Base-by-base conservation (phyloP, 805 yeast genomes). In the Isabelozyma pseudorhagii region DNA sequence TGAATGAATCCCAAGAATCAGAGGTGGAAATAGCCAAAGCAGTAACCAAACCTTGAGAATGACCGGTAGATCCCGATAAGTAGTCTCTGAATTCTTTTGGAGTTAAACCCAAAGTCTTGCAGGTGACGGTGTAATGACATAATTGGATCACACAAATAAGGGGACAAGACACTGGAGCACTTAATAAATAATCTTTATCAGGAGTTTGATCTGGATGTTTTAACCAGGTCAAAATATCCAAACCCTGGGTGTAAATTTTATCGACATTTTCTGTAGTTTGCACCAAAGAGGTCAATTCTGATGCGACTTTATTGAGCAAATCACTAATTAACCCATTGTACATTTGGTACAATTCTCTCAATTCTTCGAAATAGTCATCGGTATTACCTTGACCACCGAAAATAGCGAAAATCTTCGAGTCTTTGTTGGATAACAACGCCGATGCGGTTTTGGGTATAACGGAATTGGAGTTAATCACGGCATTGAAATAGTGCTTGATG, bases 371-470 rank as follows among this genome's bases (percentile, higher is more conserved):
- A 77, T 90, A 94, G 68, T 94, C 97, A 66, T 94, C 98, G 47
- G 96, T 85, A 76, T 90, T 93, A 72, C 99, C 99, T 77, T 94
- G 99, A 63, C 99, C 99, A 67, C 99, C 99, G 62, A 93, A 94
- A 58, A 94, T 84, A 55, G 97, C 96, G 52, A 80, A 83, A 49
- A 92, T 70, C 52, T 78, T 75, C 42, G 92, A 89, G 46, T 49
- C 50, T 36, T 49, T 49, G 3, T 47, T 47, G 6, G 51, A 78
- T 66, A 90, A 79, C 50, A 93, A 77, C 46, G 87, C 69, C 4
- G 72, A 64, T 47, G 63, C 66, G 34, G 53, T 52, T 38, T 57
- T 53, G 31, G 59, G 54, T 45, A 67, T 59, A 38, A 48, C 50
- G 46, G 63, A 54, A 41, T 65, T 62, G 34, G 70, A 62, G 54